phyloP scores from a whole-genome alignment of 1,284 basidiomycete species.

The Tremellales sp. region DNA sequence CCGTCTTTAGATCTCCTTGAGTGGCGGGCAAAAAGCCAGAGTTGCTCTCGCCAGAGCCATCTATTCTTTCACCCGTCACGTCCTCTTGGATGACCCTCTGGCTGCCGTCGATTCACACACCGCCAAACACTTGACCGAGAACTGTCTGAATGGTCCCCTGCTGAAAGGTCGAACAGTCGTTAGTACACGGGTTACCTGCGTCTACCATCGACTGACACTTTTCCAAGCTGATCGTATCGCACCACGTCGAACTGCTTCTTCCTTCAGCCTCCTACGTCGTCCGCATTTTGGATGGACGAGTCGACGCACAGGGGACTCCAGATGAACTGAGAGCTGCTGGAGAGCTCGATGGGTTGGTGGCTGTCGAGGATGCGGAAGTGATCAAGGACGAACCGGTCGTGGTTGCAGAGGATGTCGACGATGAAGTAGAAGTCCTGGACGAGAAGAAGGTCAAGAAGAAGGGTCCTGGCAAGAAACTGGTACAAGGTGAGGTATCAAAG shows the following conservation, averaged over 20 bases:
- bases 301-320: constrained; percentile 59
- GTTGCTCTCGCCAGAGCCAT: constrained; percentile 56
- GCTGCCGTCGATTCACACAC: constrained; percentile 88
- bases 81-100: constrained; percentile 83
- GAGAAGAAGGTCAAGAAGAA: constrained; percentile 41
- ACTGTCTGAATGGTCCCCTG: constrained; percentile 62
- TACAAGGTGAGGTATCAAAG: constrained; percentile 28
- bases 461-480: constrained; percentile 41
- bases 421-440: constrained; percentile 37
- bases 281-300: constrained; percentile 60
- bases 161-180: constrained; percentile 63
- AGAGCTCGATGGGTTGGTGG: constrained; percentile 50
- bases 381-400: constrained; percentile 52
- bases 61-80: constrained; percentile 57
- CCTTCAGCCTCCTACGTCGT: constrained; percentile 61
- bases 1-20: constrained; percentile 47
- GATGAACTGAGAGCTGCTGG: constrained; percentile 57
- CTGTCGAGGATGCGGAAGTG: constrained; percentile 50
- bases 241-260: constrained; percentile 72
- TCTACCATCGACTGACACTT: constrained; percentile 1
- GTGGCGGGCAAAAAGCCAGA: constrained; percentile 76
- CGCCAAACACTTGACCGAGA: constrained; percentile 65
- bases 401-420: constrained; percentile 52
- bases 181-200: constrained; percentile 10
- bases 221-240: constrained; percentile 68